Evolutionary conservation across 495 filamentous ascomycete genomes (phyloP), one percentile per base, ranked within the genome.

Genomic region (Neurospora sp.): DNA sequence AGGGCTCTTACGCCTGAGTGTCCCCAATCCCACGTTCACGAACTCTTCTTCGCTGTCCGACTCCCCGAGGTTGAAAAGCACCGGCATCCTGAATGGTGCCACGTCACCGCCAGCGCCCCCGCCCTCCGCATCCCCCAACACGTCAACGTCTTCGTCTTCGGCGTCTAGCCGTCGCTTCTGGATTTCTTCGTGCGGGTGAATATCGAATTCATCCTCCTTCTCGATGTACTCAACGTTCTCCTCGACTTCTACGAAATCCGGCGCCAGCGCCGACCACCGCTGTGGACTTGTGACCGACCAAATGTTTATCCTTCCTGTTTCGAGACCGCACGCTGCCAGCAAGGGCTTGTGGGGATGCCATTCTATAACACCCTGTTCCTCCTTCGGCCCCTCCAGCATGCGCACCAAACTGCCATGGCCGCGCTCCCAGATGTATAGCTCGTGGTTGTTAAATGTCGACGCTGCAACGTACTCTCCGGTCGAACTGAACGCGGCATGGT

Each of bases 351-450:
- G 86, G 4, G 96, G 96, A 80, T 99, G 96, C 96, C 96, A 99
- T 85, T 99, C 96, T 1, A 98, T 93, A 7, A 94, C 90, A 28
- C 94, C 94, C 39, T 97, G 88, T 79, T 99, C 96, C 81, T 99
- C 96, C 73, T 94, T 94, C 10, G 95, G 93, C 0, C 94, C 94
- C 79, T 99, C 96, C 21, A 98, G 85, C 83, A 99, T 98, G 81
- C 96, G 95, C 69, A 97, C 94, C 24, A 99, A 83, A 75, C 92
- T 95, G n/a, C 95, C 96, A 78, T 94, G 91, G 70, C 90, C 91
- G 69, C 96, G 89, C 83, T 99, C 96, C 96, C 96, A 99, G 66
- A 99, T 93, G 82, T 98, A 98, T 74, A 99, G 92, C 79, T 98
- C 95, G 72, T 97, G 93, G 79, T 98, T 98, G 86, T 97, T 97